Base-by-base conservation (phyloP, 1,284 basidiomycete genomes). In the Fistulinella staudtii region DNA sequence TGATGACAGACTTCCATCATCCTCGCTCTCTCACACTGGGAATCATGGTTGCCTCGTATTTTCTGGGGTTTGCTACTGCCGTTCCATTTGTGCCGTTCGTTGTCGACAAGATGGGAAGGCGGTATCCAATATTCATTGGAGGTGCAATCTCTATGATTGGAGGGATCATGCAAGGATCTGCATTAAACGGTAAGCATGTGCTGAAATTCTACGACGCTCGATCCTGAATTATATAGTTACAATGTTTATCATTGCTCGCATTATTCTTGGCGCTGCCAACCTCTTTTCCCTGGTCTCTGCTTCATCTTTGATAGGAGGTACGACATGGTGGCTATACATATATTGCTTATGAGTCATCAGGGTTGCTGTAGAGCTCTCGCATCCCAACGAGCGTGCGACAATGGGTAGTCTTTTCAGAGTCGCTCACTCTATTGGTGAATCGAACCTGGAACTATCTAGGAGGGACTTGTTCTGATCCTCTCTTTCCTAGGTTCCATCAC, bases 231-330 rank as follows among this genome's bases (percentile, higher is more conserved):
- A 14, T 15, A n/a, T 37, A 55, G 53, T 54, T 1, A 5, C 18
- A 1, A 56, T 53, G 45, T 56, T 54, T 11, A 18, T 48, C 28
- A 15, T 46, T 3, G 53, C 53, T 37, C 55, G 52, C 1, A 55
- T 55, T n/a, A 45, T 57, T 3, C 15, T 53, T 0, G 55, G 53
- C 21, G 35, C 36, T 5, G 49, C 24, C 7, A 33, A 14, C 17
- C n/a, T 36, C 7, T 55, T 55, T 8, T 27, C 25, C 21, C 28
- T 53, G 5, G 42, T 57, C 8, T 44, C 55, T 1, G 55, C 49
- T 3, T 40, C 40, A 17, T 47, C 55, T 13, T 29, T 57, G 34
- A 36, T 49, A 8, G 53, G 44, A 39, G 53, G 52, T 57, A 20
- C 2, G 50, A n/a, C 29, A 30, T 5, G 7, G 24, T 25, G 24